Evolutionary conservation across 768 basidiomycete genomes (phyloP).

Genomic region (Calvatia gigantea): DNA sequence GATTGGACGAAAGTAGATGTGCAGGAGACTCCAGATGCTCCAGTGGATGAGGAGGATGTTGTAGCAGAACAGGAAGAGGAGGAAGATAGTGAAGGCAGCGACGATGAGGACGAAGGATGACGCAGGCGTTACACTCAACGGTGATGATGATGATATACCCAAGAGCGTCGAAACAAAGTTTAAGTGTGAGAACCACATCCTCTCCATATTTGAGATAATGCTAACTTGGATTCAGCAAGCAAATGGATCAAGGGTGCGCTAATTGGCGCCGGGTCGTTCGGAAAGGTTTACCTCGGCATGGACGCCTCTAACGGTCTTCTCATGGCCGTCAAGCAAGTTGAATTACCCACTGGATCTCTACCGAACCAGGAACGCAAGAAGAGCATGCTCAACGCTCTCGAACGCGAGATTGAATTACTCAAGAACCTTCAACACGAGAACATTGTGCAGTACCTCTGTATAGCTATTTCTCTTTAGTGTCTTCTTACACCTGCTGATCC

Average conservation of each 20-base stretch:
- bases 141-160: conserved; percentile 36
- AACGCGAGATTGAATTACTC: conserved; percentile 91
- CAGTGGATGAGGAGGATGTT: conserved; percentile 30
- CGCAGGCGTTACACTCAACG: conserved; percentile 40
- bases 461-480: conserved; percentile 24
- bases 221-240: conserved; percentile 46
- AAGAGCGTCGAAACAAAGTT: conserved; percentile 23
- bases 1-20: conserved; percentile 76
- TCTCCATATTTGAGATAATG: neutral
- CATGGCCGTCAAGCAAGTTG: conserved; percentile 98
- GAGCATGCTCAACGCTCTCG: conserved; percentile 87
- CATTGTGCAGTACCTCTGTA: conserved; percentile 97
- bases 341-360: conserved; percentile 78
- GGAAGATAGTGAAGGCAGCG: conserved; percentile 38
- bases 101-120: conserved; percentile 45
- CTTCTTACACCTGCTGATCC: neutral
- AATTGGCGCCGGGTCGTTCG: conserved; percentile 93
- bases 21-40: conserved; percentile 33
- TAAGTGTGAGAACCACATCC: conserved; percentile 16
- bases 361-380: conserved; percentile 92
- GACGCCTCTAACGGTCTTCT: conserved; percentile 85
- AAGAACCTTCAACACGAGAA: conserved; percentile 92
- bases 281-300: conserved; percentile 95
- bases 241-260: conserved; percentile 98
- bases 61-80: conserved; percentile 40